Evolutionary conservation across 2,329 filamentous ascomycete species (phyloP), one percentile per base, ranked within the genome.

Genomic region (Elsinoe ampelina): DNA sequence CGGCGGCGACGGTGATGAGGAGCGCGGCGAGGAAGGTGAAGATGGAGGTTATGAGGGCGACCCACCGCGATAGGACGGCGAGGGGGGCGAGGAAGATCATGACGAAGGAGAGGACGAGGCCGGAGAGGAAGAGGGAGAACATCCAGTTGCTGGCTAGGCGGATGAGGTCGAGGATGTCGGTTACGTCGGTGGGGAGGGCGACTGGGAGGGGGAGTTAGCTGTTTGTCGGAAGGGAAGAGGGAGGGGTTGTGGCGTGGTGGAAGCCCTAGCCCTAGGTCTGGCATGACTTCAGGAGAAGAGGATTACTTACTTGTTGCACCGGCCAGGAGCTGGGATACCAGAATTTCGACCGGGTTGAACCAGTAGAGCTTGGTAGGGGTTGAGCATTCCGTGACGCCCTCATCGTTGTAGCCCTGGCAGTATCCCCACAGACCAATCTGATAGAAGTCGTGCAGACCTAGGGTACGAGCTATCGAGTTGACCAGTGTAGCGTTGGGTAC

Each of bases 401-500:
- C 77, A 63, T 80, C 78, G 57, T 81, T 75, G 70, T 91, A 95
- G 17, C 91, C 91, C 70, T 95, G 88, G 71, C 92, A 97, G 70
- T 86, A 95, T 59, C 84, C 86, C 92, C 92, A 97, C 39, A 96
- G 73, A 5, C 91, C 91, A 26, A 95, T 87, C 65, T 90, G 87
- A 71, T 96, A 96, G 72, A 95, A 96, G 71, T 96, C 92, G 69
- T 95, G 89, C 50, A 96, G 78, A 30, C 91, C 92, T 55, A 96
- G 77, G 19, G 86, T 88, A 54, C 88, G 84, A 3, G 90, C 89
- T 62, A 95, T 90, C 45, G 84, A 89, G 75, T 95, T 95, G 71
- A 95, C 86, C 45, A 95, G 78, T 20, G 79, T 73, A 8, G 83
- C 82, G 67, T 90, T 86, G 41, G 86, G 85, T 13, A 88, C 80